Evolutionary conservation across 805 yeast genomes (phyloP), one percentile per base, ranked within the genome.

Genomic region (Clavispora asparagi): DNA sequence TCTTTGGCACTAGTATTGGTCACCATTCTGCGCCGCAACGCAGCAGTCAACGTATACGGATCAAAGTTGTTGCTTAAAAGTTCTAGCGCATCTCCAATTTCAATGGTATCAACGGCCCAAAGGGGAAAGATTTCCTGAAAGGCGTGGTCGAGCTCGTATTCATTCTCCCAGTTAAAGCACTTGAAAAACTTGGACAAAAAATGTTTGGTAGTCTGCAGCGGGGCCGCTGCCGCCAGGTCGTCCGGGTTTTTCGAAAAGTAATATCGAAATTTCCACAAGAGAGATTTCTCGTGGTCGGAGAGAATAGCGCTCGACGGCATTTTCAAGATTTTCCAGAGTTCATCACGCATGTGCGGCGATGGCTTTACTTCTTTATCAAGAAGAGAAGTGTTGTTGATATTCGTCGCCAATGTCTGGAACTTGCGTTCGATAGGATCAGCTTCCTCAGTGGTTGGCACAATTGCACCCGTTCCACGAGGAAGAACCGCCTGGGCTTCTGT

Each of bases 191-290:
- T 92, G 26, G 91, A 84, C 46, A 87, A 69, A 44, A 67, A 71
- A 38, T 67, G 68, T 43, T 62, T 64, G 14, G 71, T 59, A 1
- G 85, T 84, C 46, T 76, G 79, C 57, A 80, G 80, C 38, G 65
- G 70, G 42, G 66, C 63, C 27, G 67, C 67, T 6, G 62, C 50
- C 2, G 19, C 35, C 29, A 41, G 48, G 35, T 40, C 43, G 10
- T 55, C 55, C 39, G 58, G 57, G 49, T 67, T 68, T 48, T 63
- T 69, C 45, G 73, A 65, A 50, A 70, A 70, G 63, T 83, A 91
- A 65, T 87, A 94, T 44, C 98, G 69, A 64, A 85, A 92, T 63
- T 86, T 87, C 97, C 98, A 92, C 9, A 92, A 76, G 58, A 89
- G 65, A 52, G 89, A 88, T 68, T 86, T 88, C 54, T 92, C 97